Conservation (phyloP, 768 basidiomycete genomes). For the Suillus variegatus region DNA sequence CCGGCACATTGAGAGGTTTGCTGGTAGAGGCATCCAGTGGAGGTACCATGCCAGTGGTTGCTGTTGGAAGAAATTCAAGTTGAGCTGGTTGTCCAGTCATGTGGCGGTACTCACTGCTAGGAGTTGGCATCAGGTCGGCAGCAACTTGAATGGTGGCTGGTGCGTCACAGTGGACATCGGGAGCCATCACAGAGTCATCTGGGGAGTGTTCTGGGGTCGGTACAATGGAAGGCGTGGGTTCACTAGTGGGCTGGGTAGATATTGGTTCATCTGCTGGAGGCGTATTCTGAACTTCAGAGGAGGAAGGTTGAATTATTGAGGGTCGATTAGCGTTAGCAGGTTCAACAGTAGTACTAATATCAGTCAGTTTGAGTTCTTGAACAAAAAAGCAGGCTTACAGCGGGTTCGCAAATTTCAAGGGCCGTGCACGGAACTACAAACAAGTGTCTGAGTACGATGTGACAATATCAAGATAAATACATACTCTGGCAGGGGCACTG, state of each 20-base stretch:
- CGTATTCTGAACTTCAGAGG: too few species aligned
- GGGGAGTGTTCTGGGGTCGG: neutral
- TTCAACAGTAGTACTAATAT: too few species aligned
- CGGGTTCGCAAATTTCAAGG: neutral
- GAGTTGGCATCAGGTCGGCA: neutral
- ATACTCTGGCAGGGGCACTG: neutral
- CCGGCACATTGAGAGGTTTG: neutral
- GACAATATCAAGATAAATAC: neutral
- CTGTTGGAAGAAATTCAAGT: neutral
- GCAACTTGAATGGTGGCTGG: neutral
- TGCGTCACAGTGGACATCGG: neutral
- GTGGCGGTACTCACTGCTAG: neutral
- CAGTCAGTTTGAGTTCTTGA: too few species aligned
- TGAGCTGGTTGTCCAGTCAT: neutral
- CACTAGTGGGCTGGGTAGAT: too few species aligned
- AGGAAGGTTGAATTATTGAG: too few species aligned
- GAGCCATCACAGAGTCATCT: neutral
- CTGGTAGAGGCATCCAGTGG: neutral
- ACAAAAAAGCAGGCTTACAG: neutral
- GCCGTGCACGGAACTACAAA: neutral
- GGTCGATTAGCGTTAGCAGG: too few species aligned
- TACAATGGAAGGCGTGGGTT: neutral
- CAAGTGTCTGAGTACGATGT: neutral
- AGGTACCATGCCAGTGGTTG: neutral
- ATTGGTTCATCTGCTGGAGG: too few species aligned